Evolutionary conservation across 2,329 filamentous ascomycete species (phyloP), one percentile per base, ranked within the genome.

Genomic region (Ampelomyces quisqualis): DNA sequence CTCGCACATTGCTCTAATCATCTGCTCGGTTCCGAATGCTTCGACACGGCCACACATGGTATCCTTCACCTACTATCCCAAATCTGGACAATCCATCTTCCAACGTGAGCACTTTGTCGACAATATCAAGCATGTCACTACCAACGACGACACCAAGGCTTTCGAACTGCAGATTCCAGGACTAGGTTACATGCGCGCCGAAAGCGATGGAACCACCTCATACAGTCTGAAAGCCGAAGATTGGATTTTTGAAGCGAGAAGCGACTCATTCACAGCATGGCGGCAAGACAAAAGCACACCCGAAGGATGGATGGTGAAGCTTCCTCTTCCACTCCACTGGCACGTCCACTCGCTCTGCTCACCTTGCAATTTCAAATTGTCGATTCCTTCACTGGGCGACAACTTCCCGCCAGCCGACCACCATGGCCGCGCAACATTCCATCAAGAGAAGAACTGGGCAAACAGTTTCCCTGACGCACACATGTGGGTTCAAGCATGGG

Each of bases 381-480:
- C 51, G 4, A 69, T 76, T 4, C 62, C 69, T 1, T 48, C 56
- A 4, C 38, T 62, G 3, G 50, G 45, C 8, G 24, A 55, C 48
- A 39, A 43, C 2, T 49, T 57, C 3, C 43, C 57, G 51, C 5
- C 48, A 38, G n/a, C 21, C 34, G 41, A 62, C 35, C 38, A 60
- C 58, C 45, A 49, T 19, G 72, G 69, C 30, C 49, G 38, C 2
- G 73, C 70, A 3, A 61, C 56, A 2, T 66, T 76, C 1, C 74
- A 77, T 49, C 68, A 74, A 37, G 75, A 77, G 49, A 77, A 77
- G 57, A 77, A 77, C 48, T 77, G 73, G 73, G 74, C 73, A 1
- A 58, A 60, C 27, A 68, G 63, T 19, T 77, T 76, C 48, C 72
- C 73, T 0, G 61, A 67, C 2, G 66, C 71, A 13, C 73, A 68